A percentile compares a stretch with the other conserved stretches of the same genome.
Conservation (phyloP, 495 filamentous ascomycete species). For the Lasiosphaeriaceae sp. region DNA sequence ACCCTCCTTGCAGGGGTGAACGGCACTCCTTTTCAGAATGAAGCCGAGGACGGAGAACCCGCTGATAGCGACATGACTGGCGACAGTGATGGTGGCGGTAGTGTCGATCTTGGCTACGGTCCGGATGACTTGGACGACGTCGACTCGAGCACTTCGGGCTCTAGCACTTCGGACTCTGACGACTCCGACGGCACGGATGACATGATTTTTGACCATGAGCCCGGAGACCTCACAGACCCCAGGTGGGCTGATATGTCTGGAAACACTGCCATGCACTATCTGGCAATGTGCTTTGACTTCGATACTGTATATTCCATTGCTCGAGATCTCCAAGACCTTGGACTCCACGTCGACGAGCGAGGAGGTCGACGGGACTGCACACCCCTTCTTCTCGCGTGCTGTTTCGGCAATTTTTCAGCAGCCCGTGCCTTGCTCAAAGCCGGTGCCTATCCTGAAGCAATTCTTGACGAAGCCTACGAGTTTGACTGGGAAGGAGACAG, state of each 20-base stretch:
- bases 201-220: background rate
- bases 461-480: background rate
- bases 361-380: background rate
- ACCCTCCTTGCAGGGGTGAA: background rate
- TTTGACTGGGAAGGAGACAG: background rate
- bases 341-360: background rate
- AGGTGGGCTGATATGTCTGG: background rate
- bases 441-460: slow-evolving; percentile 2
- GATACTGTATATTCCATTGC: background rate
- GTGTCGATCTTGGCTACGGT: background rate
- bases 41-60: background rate
- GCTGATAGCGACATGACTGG: background rate
- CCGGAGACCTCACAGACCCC: background rate
- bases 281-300: slow-evolving; percentile 1
- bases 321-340: slow-evolving; percentile 1
- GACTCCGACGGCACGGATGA: background rate
- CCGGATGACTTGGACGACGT: background rate
- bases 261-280: slow-evolving; percentile 7
- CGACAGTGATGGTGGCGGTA: background rate
- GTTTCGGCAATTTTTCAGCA: slow-evolving; percentile 4
- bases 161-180: too few species aligned
- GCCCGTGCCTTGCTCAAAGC: slow-evolving; percentile 5
- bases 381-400: slow-evolving; percentile 3
- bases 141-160: background rate
- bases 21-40: background rate